phyloP scores from a whole-genome alignment of 768 basidiomycete species.

The Podaxis rugospora region DNA sequence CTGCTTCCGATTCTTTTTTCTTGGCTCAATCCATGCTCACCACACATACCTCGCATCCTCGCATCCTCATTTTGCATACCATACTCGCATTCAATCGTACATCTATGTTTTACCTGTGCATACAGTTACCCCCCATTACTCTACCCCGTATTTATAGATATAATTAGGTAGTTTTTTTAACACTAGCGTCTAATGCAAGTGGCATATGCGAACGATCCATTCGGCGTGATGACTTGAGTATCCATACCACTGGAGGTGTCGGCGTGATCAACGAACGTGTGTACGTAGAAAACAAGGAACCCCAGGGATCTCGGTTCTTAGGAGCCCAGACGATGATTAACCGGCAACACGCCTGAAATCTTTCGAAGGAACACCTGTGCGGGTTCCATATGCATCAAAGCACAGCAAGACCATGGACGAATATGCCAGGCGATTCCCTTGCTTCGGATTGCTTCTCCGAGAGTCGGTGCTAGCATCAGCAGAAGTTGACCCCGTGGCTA shows the following conservation, averaged over 20 bases:
- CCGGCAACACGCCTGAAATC: neutral
- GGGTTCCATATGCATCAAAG: neutral
- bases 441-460: neutral
- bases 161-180: neutral
- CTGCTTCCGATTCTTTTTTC: neutral
- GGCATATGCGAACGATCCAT: neutral
- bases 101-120: neutral
- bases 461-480: neutral
- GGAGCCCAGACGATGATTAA: neutral
- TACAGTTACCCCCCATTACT: constrained; percentile 3
- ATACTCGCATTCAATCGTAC: neutral
- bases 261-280: neutral
- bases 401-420: neutral
- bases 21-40: constrained; percentile 1
- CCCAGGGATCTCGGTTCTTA: neutral
- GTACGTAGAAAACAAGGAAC: neutral
- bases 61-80: constrained; percentile 1
- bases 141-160: constrained; percentile 1
- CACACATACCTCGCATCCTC: neutral
- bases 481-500: neutral
- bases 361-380: neutral
- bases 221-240: neutral
- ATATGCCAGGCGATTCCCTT: neutral
- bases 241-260: neutral
- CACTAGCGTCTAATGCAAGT: neutral